Evolutionary conservation across 164 flowering plant genomes (phyloP), one percentile per base, ranked within the genome.

Genomic region (Berberis vulgaris): DNA sequence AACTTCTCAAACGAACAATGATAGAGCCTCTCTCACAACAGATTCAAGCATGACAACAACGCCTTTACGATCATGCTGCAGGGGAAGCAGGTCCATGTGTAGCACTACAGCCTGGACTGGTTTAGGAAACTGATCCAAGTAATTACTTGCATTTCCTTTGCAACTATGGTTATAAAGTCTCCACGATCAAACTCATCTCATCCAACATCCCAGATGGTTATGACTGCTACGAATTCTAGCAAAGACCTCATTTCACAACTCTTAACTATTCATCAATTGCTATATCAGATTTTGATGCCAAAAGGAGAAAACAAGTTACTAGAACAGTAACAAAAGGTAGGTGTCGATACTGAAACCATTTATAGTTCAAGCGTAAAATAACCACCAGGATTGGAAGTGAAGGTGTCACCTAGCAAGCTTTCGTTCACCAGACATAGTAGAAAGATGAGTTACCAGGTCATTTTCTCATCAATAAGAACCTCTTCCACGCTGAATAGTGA

Each of bases 261-360:
- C 71, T n/a, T n/a, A 88, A 91, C 73, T 91, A 88, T 60, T 94
- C 97, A 39, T 85, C 96, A 6, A 87, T 88, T 50, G 83, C 88
- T 10, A 65, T 91, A 41, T 74, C 82, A 63, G 72, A 71, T 2
- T 66, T 82, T 61, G 63, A 58, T 6, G 79, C 70, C 4, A 75
- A 66, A 41, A 57, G 61, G 53, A 75, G 73, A 72, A 82, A 59
- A 76, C 78, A 57, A 41, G 84, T 84, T 62, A 78, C 50, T 43
- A 82, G 91, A 69, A 84, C 82, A 0, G 86, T 83, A n/a, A 83
- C 86, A 44, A 88, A 83, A 86, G n/a, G n/a, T 86, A 39, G 86
- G 74, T 1, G 74, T 49, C 8, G 82, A 80, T 1, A 79, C 67
- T 7, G 78, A 77, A 59, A 63, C 86, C 8, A 56, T 45, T 3